Conservation (phyloP, 2,329 filamentous ascomycete species). For the Nemania serpens region DNA sequence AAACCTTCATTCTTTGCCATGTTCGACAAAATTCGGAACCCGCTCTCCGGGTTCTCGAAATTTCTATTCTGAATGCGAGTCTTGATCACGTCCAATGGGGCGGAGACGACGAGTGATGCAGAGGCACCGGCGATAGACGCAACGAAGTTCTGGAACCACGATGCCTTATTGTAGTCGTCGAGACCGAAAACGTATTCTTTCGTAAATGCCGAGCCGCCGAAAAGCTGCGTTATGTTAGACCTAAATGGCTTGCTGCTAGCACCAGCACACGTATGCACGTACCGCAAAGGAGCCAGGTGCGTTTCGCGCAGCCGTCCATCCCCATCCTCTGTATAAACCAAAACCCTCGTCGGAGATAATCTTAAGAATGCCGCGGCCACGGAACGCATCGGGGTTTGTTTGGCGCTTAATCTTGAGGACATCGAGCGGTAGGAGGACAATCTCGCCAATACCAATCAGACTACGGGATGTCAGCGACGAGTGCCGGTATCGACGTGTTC, state of each 20-base stretch:
- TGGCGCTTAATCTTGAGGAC: slow-evolving; percentile 99
- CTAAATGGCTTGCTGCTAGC: background rate
- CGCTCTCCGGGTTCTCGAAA: slow-evolving; percentile 96
- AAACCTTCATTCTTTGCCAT: slow-evolving; percentile 92
- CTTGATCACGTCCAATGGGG: slow-evolving; percentile 96
- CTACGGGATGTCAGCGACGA: slow-evolving; percentile 57
- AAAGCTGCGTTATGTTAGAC: slow-evolving; percentile 65
- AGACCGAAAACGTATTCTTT: slow-evolving; percentile 95
- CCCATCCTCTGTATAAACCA: slow-evolving; percentile 92
- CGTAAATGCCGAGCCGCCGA: slow-evolving; percentile 94
- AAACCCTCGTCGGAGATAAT: slow-evolving; percentile 95
- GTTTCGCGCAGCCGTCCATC: slow-evolving; percentile 96
- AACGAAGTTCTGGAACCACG: slow-evolving; percentile 96
- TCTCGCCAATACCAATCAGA: slow-evolving; percentile 96
- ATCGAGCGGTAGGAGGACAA: slow-evolving; percentile 90
- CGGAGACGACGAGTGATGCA: slow-evolving; percentile 94
- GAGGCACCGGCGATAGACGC: slow-evolving; percentile 95
- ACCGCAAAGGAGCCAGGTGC: slow-evolving; percentile 96
- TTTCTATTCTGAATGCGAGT: slow-evolving; percentile 98
- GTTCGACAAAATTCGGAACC: slow-evolving; percentile 86
- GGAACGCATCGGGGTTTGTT: slow-evolving; percentile 98
- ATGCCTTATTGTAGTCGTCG: slow-evolving; percentile 91
- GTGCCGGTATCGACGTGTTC: background rate
- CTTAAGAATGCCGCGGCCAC: slow-evolving; percentile 85
- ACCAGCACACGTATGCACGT: slow-evolving; percentile 46